A percentile compares a stretch with the other conserved stretches of the same genome.
Conservation (phyloP, 768 basidiomycete genomes). For the Mycena rebaudengoi region DNA sequence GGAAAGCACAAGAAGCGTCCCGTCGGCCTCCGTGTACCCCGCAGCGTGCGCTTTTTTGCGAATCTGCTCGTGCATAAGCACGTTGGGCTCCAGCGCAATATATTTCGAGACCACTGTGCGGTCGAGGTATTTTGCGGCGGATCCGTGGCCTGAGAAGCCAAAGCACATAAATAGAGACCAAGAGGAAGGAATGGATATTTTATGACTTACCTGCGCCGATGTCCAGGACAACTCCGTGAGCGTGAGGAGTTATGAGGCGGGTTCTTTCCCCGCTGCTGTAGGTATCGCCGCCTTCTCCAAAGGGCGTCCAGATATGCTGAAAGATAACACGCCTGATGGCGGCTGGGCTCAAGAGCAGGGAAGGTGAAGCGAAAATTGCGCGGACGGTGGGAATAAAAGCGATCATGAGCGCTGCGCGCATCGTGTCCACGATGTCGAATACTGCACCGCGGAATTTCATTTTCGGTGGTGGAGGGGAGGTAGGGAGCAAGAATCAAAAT, state of each 20-base stretch:
- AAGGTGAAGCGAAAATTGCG: slow-evolving; percentile 41
- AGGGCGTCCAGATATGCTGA: slow-evolving; percentile 60
- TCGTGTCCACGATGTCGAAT: slow-evolving; percentile 25
- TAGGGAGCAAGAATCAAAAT: background rate
- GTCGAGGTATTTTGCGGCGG: slow-evolving; percentile 70
- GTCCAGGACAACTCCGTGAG: slow-evolving; percentile 70
- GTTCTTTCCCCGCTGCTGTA: slow-evolving; percentile 48
- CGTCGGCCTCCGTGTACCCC: slow-evolving; percentile 64
- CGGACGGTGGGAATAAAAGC: slow-evolving; percentile 51
- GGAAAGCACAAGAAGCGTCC: slow-evolving; percentile 63
- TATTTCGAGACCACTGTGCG: slow-evolving; percentile 64
- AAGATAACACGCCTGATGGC: slow-evolving; percentile 64
- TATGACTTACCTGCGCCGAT: slow-evolving; percentile 66
- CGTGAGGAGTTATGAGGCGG: slow-evolving; percentile 59
- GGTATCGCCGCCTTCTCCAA: slow-evolving; percentile 57
- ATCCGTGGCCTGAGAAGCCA: slow-evolving; percentile 70
- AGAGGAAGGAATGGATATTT: too few relatives aligned
- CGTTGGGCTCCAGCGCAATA: slow-evolving; percentile 77
- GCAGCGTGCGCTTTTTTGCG: slow-evolving; percentile 54
- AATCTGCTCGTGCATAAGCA: slow-evolving; percentile 66
- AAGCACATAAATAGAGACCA: too few relatives aligned
- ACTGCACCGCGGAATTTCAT: slow-evolving; percentile 6
- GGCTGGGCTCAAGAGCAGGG: slow-evolving; percentile 52
- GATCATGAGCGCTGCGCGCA: slow-evolving; percentile 48
- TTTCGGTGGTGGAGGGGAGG: background rate